A percentile compares a stretch with the other conserved stretches of the same genome.
Conservation (phyloP, 1,284 basidiomycete species). For the Gomphus bonarii region DNA sequence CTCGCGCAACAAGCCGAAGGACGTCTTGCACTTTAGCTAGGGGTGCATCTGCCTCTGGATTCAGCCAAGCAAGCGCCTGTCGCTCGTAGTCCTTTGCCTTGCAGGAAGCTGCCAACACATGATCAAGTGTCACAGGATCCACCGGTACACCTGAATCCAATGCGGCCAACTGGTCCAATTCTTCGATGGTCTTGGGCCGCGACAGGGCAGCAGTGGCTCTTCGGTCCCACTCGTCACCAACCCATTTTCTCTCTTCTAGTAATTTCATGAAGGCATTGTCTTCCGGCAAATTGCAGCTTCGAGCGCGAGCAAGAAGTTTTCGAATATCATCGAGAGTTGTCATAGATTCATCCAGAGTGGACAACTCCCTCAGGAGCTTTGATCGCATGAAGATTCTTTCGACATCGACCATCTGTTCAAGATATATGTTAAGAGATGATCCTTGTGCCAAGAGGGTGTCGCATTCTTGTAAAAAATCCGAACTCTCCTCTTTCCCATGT, state of each 20-base stretch:
- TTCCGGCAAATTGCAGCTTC: constrained; percentile 49
- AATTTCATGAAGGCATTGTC: constrained; percentile 51
- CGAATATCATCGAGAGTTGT: constrained; percentile 63
- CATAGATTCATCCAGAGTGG: constrained; percentile 41
- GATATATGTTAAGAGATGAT: constrained; percentile 65
- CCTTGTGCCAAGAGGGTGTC: constrained; percentile 58
- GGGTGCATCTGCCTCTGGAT: constrained; percentile 34
- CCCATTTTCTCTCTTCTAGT: constrained; percentile 45
- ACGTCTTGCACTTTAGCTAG: constrained; percentile 60
- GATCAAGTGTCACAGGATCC: constrained; percentile 48
- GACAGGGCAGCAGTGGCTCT: constrained; percentile 50
- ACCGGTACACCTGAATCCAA: constrained; percentile 52
- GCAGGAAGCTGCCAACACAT: constrained; percentile 43
- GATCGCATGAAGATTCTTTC: constrained; percentile 69
- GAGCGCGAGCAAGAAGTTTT: constrained; percentile 53
- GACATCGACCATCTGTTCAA: constrained; percentile 65
- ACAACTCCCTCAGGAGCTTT: constrained; percentile 56
- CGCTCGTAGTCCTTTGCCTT: constrained; percentile 69
- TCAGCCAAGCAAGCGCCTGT: constrained; percentile 60
- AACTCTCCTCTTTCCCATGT: constrained; percentile 36
- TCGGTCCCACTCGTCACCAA: constrained; percentile 64
- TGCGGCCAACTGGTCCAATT: constrained; percentile 56
- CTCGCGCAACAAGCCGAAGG: constrained; percentile 50
- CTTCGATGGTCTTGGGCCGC: constrained; percentile 56
- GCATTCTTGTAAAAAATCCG: constrained; percentile 52